phyloP scores from a whole-genome alignment of 495 filamentous ascomycete genomes.

The Annulohypoxylon bovei region DNA sequence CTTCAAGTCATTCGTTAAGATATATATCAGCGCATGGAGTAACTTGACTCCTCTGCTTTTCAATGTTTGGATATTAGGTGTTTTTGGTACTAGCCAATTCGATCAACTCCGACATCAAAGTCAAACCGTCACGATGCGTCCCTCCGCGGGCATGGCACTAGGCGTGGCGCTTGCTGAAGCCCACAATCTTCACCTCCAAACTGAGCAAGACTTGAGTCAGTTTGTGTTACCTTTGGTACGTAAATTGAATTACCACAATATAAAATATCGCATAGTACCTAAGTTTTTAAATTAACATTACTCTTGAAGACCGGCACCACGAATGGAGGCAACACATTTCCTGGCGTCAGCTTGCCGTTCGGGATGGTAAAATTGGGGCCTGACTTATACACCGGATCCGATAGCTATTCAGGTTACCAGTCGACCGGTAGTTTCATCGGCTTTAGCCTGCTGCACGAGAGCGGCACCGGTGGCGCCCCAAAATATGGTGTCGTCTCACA shows the following conservation, averaged over 20 bases:
- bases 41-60: slow-evolving; percentile 1
- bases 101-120: slow-evolving; percentile 21
- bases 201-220: slow-evolving; percentile 19
- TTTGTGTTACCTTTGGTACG: slow-evolving; percentile 38
- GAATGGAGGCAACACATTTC: slow-evolving; percentile 74
- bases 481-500: slow-evolving; percentile 79
- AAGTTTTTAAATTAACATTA: neutral
- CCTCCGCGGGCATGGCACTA: slow-evolving; percentile 11
- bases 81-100: slow-evolving; percentile 19
- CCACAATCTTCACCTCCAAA: slow-evolving; percentile 5
- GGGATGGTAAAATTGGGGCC: slow-evolving; percentile 78
- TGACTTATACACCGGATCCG: slow-evolving; percentile 65
- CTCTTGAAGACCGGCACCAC: slow-evolving; percentile 49
- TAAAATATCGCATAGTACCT: slow-evolving; percentile 2
- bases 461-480: slow-evolving; percentile 77
- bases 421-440: slow-evolving; percentile 69
- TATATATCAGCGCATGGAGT: neutral
- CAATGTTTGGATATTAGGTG: slow-evolving; percentile 17
- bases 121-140: slow-evolving; percentile 25
- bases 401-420: slow-evolving; percentile 74
- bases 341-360: slow-evolving; percentile 71
- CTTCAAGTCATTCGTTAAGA: slow-evolving; percentile 6
- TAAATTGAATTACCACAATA: slow-evolving; percentile 2
- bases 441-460: slow-evolving; percentile 79
- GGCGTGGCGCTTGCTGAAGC: slow-evolving; percentile 22